Base-by-base conservation (phyloP, 2,329 filamentous ascomycete species). In the Penicillium thymicola region DNA sequence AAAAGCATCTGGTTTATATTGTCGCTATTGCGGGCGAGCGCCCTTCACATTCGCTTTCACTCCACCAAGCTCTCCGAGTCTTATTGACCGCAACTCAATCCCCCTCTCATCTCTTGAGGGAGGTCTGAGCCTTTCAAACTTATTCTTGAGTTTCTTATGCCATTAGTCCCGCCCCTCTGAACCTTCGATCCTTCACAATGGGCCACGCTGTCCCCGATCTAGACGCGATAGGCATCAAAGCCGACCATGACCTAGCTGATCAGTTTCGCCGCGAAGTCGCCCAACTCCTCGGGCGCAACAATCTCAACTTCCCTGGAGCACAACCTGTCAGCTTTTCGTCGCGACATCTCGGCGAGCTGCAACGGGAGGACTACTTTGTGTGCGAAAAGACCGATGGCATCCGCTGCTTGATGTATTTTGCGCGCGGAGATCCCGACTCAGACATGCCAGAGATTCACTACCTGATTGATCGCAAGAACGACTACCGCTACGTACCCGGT, bases 321-420 rank as follows among this genome's bases (percentile, higher is more conserved):
- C 94, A 99, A 74, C 94, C 94, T 14, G 92, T 99, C 62, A 96
- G 90, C 69, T 99, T 99, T 72, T 82, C 89, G 53, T 82, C 88
- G 56, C 82, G 85, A 66, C 94, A 99, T 74, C 76, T 97, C 10
- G 78, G 86, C n/a, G 92, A 95, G 76, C 82, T 99, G 36, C 85
- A 88, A 59, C 81, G 82, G 57, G 82, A 89, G 70, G 94, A 97
- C 75, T 99, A 97, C 79, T 99, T 92, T 72, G 89, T 99, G 62
- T 97, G 93, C 80, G 94, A 99, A 76, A 99, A 99, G 79, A 96
- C 93, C 1, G 94, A 99, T 71, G 94, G 94, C 53, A 90, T 97
- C 61, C 87, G 94, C 61, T 97, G 95, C 73, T 84, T 99, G n/a
- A 84, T 99, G 62, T 97, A 95, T 79, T 86, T 94, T 63, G 91